Conservation (phyloP, 768 basidiomycete genomes). For the Hortiboletus campestris region DNA sequence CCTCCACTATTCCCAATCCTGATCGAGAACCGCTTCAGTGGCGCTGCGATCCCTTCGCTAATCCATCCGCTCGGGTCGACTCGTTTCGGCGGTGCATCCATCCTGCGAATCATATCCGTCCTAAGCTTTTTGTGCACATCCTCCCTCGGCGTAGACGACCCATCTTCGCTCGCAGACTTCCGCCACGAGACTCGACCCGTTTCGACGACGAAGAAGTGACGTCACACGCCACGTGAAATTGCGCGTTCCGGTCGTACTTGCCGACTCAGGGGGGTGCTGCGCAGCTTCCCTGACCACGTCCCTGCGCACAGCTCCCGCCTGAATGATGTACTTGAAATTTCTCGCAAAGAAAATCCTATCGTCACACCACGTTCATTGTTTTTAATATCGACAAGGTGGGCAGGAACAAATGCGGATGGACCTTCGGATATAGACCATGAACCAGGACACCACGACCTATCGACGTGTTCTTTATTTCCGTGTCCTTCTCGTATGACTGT, state of each 20-base stretch:
- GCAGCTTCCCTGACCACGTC: slow-evolving; percentile 19
- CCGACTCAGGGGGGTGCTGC: slow-evolving; percentile 22
- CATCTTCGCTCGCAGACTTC: slow-evolving; percentile 22
- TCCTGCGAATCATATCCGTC: slow-evolving; percentile 75
- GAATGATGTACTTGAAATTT: slow-evolving; percentile 62
- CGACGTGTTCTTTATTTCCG: background rate
- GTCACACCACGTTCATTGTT: background rate
- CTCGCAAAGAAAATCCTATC: slow-evolving; percentile 66
- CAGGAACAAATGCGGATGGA: slow-evolving; percentile 32
- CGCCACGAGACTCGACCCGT: slow-evolving; percentile 24
- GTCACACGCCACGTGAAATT: slow-evolving; percentile 30
- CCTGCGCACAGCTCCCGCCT: slow-evolving; percentile 38
- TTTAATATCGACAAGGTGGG: background rate
- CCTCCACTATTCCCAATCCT: slow-evolving; percentile 1
- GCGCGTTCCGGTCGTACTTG: slow-evolving; percentile 12
- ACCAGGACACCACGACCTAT: slow-evolving; percentile 79
- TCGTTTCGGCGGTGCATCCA: slow-evolving; percentile 64
- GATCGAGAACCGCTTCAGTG: slow-evolving; percentile 19
- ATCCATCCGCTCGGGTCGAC: slow-evolving; percentile 77
- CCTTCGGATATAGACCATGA: slow-evolving; percentile 79
- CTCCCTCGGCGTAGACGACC: slow-evolving; percentile 9
- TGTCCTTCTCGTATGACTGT: no score
- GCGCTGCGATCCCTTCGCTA: slow-evolving; percentile 41
- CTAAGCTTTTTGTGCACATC: slow-evolving; percentile 38
- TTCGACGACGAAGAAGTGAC: slow-evolving; percentile 34